A percentile compares a stretch with the other conserved stretches of the same genome.
Conservation (phyloP, 192 early-diverging fungal species). For the Podila epicladia region DNA sequence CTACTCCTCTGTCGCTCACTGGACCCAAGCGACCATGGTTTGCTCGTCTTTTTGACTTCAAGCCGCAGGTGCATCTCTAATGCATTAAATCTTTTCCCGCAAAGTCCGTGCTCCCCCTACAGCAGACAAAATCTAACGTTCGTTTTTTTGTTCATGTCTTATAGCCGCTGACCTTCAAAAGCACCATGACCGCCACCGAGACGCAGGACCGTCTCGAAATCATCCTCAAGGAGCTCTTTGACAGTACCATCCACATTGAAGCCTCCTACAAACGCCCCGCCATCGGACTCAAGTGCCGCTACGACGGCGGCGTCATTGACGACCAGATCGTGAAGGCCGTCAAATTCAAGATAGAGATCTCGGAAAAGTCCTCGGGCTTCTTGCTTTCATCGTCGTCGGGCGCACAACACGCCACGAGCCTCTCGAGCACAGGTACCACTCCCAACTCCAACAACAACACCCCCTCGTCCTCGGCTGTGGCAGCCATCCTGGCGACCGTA, state of each 20-base stretch:
- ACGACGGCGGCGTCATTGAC: constrained; percentile 34
- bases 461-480: constrained; percentile 27
- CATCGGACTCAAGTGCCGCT: constrained; percentile 34
- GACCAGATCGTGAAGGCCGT: constrained; percentile 31
- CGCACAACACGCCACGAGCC: background rate
- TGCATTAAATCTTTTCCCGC: background rate
- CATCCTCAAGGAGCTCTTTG: constrained; percentile 26
- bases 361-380: constrained; percentile 16
- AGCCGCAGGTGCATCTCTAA: constrained; percentile 24
- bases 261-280: constrained; percentile 6
- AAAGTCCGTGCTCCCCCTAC: background rate
- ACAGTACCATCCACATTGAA: constrained; percentile 21
- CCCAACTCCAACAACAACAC: background rate
- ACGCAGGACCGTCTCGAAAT: constrained; percentile 31
- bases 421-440: background rate
- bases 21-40: constrained; percentile 34
- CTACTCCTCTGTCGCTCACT: constrained; percentile 3
- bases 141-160: background rate
- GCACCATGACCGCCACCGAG: constrained; percentile 21
- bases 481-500: constrained; percentile 15
- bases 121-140: background rate
- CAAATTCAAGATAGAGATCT: constrained; percentile 46
- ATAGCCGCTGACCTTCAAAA: constrained; percentile 31
- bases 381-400: background rate
- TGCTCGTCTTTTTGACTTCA: constrained; percentile 44